These are phyloP conservation scores for Cyamopsis tetragonoloba DNA, from an alignment of 306 rosid genomes.

Conservation along the genomic window DNA sequence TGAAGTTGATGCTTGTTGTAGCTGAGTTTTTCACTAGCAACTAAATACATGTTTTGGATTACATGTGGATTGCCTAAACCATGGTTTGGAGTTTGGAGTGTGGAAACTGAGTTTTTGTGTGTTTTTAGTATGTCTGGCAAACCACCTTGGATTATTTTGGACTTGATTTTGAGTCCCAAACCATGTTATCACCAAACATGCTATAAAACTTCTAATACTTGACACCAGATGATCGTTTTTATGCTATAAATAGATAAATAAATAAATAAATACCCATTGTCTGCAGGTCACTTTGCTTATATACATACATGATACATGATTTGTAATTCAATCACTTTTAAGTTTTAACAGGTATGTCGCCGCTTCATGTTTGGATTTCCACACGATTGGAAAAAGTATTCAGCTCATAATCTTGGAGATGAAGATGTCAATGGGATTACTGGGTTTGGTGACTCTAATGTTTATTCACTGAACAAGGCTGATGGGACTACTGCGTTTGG, in stretches of 20 bases:
- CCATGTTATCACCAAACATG: too few relatives aligned
- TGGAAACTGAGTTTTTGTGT: too few relatives aligned
- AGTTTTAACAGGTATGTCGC: conserved; percentile 44
- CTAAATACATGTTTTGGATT: too few relatives aligned
- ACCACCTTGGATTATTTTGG: too few relatives aligned
- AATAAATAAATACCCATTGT: not conserved
- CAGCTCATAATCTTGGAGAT: conserved; percentile 11
- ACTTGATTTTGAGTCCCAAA: too few relatives aligned
- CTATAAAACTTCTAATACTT: not conserved
- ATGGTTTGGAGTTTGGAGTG: too few relatives aligned
- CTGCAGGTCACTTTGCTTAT: not conserved
- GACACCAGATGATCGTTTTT: not conserved
- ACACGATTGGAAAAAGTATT: conserved; percentile 57
- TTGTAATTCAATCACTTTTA: not conserved
- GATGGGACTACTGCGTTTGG: conserved; percentile 8
- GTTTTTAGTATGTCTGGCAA: too few relatives aligned
- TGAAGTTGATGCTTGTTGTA: too few relatives aligned
- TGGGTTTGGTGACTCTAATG: conserved; percentile 25
- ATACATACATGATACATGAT: too few relatives aligned
- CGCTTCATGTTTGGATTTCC: conserved; percentile 72
- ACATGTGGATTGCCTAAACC: too few relatives aligned
- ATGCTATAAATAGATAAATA: not conserved
- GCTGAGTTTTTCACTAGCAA: not conserved
- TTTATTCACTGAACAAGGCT: not conserved
- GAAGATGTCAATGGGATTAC: conserved; percentile 9